Evolutionary conservation across 352 stramenopile species (phyloP).

Genomic region (Thalassiosira livingstoniorum): DNA sequence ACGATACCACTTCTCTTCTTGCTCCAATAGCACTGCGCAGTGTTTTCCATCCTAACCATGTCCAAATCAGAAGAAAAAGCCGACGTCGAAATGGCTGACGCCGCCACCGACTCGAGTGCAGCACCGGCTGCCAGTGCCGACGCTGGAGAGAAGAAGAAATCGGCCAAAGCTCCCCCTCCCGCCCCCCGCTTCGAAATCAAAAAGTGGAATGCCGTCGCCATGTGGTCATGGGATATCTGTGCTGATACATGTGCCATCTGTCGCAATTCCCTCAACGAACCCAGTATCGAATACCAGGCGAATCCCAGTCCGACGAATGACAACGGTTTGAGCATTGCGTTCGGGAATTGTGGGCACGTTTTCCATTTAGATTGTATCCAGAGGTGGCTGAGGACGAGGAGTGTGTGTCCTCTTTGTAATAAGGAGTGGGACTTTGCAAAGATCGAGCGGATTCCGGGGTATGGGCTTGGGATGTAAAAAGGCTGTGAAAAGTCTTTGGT

Average conservation of each 20-base stretch:
- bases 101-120: constrained; percentile 7
- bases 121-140: background rate
- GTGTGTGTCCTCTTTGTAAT: constrained; percentile 99
- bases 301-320: constrained; percentile 90
- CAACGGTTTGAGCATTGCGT: constrained; percentile 89
- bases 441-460: constrained; percentile 91
- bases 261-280: constrained; percentile 99
- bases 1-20: too few species aligned
- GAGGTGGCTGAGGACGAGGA: constrained; percentile 98
- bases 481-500: too few species aligned
- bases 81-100: constrained; percentile 54
- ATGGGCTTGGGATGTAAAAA: constrained; percentile 72
- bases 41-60: constrained; percentile 31
- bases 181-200: constrained; percentile 98
- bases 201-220: constrained; percentile 98
- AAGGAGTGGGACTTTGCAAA: constrained; percentile 99
- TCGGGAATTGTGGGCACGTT: constrained; percentile 93
- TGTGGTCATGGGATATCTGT: constrained; percentile 98
- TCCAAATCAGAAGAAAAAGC: constrained; percentile 30
- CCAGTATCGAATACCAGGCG: constrained; percentile 99
- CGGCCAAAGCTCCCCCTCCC: constrained; percentile 37
- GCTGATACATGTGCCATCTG: constrained; percentile 97
- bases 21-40: too few species aligned
- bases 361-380: constrained; percentile 99
- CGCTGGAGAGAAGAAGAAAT: constrained; percentile 37